Conservation (phyloP, 1,139 yeast genomes). For the Suhomyces ambrosiae region DNA sequence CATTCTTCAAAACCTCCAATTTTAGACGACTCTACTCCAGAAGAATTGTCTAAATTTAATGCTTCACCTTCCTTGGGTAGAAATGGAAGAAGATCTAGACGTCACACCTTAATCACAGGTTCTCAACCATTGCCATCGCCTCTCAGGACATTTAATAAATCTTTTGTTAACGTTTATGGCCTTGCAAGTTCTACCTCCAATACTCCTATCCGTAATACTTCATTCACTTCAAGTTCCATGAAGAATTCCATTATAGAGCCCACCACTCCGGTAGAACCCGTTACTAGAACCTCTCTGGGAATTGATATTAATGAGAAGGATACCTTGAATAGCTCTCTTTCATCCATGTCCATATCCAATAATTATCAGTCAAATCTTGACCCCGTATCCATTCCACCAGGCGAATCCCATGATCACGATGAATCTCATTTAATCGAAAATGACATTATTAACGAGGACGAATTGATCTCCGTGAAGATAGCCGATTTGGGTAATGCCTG, state of each 20-base stretch:
- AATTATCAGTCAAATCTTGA: slow-evolving; percentile 23
- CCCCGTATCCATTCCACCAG: slow-evolving; percentile 28
- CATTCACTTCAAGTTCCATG: slow-evolving; percentile 12
- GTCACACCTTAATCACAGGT: slow-evolving; percentile 80
- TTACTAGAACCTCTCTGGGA: slow-evolving; percentile 12
- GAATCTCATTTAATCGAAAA: slow-evolving; percentile 8
- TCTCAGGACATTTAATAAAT: slow-evolving; percentile 35
- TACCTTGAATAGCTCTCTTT: slow-evolving; percentile 41
- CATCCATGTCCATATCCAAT: slow-evolving; percentile 46
- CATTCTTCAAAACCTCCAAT: slow-evolving; percentile 10
- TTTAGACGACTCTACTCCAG: neutral
- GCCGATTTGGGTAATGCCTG: slow-evolving; percentile 57
- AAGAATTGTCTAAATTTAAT: slow-evolving; percentile 8
- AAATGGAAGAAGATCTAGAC: slow-evolving; percentile 60
- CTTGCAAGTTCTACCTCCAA: slow-evolving; percentile 44
- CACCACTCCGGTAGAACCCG: slow-evolving; percentile 15
- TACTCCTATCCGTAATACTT: slow-evolving; percentile 39
- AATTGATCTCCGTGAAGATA: slow-evolving; percentile 49
- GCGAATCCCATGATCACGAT: slow-evolving; percentile 14
- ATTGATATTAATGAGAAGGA: slow-evolving; percentile 16
- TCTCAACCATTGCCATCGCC: slow-evolving; percentile 87
- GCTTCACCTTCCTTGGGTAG: slow-evolving; percentile 45
- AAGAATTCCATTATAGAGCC: slow-evolving; percentile 7
- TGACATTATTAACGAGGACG: slow-evolving; percentile 45
- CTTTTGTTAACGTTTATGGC: slow-evolving; percentile 39